Conservation (phyloP, 257 asterid species). For the Salvia splendens region DNA sequence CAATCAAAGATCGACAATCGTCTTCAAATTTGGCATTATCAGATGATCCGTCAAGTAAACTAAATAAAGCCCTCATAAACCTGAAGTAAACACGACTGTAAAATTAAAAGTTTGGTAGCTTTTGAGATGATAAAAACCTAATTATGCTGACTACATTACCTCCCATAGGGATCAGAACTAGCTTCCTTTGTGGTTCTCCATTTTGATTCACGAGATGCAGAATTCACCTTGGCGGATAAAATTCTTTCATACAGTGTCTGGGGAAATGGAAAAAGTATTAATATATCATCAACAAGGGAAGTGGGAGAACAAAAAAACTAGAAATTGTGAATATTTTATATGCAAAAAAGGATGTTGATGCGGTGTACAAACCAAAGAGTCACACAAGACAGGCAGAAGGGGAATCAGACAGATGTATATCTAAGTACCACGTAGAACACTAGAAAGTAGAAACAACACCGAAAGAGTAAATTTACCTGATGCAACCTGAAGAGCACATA, state of each 20-base stretch:
- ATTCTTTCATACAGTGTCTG: constrained; percentile 63
- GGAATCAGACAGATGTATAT: neutral
- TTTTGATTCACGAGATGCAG: constrained; percentile 48
- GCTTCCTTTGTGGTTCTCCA: constrained; percentile 50
- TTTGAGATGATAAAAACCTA: constrained; percentile 21
- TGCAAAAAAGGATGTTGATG: neutral
- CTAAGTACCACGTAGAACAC: neutral
- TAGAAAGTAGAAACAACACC: neutral
- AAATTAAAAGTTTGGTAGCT: constrained; percentile 26
- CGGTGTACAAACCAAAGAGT: neutral
- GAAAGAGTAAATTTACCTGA: constrained; percentile 56
- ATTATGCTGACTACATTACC: constrained; percentile 35
- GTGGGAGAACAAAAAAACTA: neutral
- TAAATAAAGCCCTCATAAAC: constrained; percentile 76
- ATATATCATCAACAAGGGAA: neutral
- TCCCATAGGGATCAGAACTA: constrained; percentile 49
- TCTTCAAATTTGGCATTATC: constrained; percentile 93
- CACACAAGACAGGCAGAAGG: neutral
- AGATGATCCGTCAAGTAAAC: constrained; percentile 92
- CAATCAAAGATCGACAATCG: constrained; percentile 90
- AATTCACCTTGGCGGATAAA: constrained; percentile 55
- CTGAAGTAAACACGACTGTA: constrained; percentile 47
- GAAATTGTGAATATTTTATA: neutral
- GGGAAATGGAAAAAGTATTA: constrained; percentile 19
- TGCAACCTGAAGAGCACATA: constrained; percentile 93